Evolutionary conservation across 2,329 filamentous ascomycete species (phyloP), one percentile per base, ranked within the genome.

Genomic region (Colletotrichum higginsianum): DNA sequence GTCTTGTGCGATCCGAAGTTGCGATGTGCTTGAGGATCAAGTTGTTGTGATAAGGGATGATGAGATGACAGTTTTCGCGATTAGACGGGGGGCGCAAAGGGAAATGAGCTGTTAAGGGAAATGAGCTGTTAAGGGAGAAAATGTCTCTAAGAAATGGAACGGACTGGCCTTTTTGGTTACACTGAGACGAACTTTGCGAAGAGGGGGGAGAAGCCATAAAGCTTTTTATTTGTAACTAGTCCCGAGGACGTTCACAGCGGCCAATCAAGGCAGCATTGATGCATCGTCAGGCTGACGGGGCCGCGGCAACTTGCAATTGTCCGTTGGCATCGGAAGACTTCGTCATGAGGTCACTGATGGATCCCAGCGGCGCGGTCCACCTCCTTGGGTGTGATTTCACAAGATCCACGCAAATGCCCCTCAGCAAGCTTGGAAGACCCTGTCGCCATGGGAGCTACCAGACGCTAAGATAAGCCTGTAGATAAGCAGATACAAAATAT

Each of bases 341-440:
- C 60, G 65, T 68, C 68, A 71, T 71, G 65, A 72, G 65, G 69
- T 72, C 69, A 72, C 69, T 60, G 40, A 72, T 72, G 69, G 65
- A 60, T 61, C 65, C 66, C 61, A n/a, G 40, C 50, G 26, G 62
- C 30, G 52, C 40, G 62, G 40, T 57, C 52, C 62, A 52, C 21
- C 50, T 53, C 12, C 49, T 52, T 58, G 65, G 67, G 30, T 49
- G 69, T 67, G 57, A 62, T 56, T 49, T 44, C 38, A 62, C 44
- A 58, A 47, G 67, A 61, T 61, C 63, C 63, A 62, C 56, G 56
- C 42, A 61, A 12, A 42, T 38, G 47, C 21, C 53, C 52, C 50
- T 23, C 49, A n/a, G 21, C 61, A 62, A 40, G 38, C 61, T 47
- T 61, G 63, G 55, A 61, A 47, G 18, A 12, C 49, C 50, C 61